A percentile compares a stretch with the other conserved stretches of the same genome.
phyloP scores from a whole-genome alignment of 2,329 filamentous ascomycete species.

The Acrocalymma vagum region DNA sequence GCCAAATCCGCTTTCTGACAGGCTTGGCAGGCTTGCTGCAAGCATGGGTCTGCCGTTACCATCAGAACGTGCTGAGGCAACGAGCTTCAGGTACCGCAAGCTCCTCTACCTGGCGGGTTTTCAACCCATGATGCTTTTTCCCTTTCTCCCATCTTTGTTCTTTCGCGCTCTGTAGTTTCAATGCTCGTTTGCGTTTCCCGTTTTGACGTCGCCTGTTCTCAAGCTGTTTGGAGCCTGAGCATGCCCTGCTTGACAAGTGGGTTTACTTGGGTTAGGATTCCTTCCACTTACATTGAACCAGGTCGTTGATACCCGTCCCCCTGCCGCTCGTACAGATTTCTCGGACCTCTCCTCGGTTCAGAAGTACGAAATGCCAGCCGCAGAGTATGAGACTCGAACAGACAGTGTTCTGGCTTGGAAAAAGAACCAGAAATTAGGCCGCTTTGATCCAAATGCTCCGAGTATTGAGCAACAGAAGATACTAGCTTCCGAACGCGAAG shows the following conservation, averaged over 20 bases:
- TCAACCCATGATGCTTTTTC: constrained; percentile 3
- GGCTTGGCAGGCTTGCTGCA: constrained; percentile 16
- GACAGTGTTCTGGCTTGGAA: constrained; percentile 97
- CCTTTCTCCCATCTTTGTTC: constrained; percentile 8
- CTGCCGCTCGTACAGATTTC: constrained; percentile 78
- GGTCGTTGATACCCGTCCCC: constrained; percentile 83
- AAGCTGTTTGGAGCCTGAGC: constrained; percentile 6
- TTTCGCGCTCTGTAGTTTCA: constrained; percentile 13
- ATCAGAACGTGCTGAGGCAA: constrained; percentile 18
- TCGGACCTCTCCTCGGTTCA: constrained; percentile 82
- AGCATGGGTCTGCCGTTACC: constrained; percentile 16
- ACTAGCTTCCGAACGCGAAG: constrained; percentile 72
- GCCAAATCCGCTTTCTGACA: constrained; percentile 10
- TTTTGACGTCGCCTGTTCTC: constrained; percentile 25
- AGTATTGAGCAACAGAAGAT: constrained; percentile 77
- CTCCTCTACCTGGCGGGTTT: neutral
- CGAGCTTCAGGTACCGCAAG: constrained; percentile 9
- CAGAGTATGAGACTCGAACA: constrained; percentile 84
- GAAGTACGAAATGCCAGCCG: constrained; percentile 88
- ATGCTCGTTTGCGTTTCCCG: constrained; percentile 13
- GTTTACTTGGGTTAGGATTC: too few species aligned
- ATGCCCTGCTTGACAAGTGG: too few species aligned
- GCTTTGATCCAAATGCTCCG: constrained; percentile 88
- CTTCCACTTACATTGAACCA: too few species aligned
- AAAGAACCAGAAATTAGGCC: constrained; percentile 90